These are phyloP conservation scores for Nemophila menziesii DNA, from an alignment of 257 asterid genomes.

Conservation along the genomic window DNA sequence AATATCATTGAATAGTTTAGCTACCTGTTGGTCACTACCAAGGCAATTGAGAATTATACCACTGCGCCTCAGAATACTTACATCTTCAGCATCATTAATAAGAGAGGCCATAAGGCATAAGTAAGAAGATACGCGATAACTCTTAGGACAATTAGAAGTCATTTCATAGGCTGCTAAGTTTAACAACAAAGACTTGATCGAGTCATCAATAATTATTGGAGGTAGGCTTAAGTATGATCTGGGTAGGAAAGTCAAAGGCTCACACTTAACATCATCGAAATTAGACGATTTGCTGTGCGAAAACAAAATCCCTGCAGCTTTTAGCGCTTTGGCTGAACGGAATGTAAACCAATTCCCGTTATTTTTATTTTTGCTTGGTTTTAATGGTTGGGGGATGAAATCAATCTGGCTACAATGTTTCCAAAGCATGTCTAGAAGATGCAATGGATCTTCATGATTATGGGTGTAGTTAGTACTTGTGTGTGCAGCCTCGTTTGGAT, in stretches of 20 bases:
- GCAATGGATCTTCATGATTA: neutral
- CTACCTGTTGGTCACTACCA: conserved; percentile 15
- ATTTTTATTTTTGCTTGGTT: neutral
- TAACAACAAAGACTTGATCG: conserved; percentile 3
- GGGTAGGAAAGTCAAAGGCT: neutral
- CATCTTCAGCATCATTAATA: conserved; percentile 8
- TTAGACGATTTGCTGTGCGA: neutral
- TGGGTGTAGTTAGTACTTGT: no score
- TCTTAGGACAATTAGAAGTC: neutral
- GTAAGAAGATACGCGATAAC: neutral
- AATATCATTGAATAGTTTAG: conserved; percentile 9
- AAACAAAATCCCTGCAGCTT: conserved; percentile 6
- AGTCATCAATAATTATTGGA: conserved; percentile 9
- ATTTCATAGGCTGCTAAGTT: conserved; percentile 14
- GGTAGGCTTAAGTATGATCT: conserved; percentile 1
- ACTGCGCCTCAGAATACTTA: conserved; percentile 6
- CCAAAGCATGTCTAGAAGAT: neutral
- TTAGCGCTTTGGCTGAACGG: conserved; percentile 8
- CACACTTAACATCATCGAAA: neutral
- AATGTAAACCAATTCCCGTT: conserved; percentile 5
- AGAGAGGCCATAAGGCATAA: neutral
- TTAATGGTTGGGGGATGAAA: neutral
- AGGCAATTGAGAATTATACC: conserved; percentile 7
- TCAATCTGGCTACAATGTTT: no score
- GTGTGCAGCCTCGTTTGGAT: no score